Evolutionary conservation across 768 basidiomycete species (phyloP), one percentile per base, ranked within the genome.

Genomic region (Hygrocybe coccinea): DNA sequence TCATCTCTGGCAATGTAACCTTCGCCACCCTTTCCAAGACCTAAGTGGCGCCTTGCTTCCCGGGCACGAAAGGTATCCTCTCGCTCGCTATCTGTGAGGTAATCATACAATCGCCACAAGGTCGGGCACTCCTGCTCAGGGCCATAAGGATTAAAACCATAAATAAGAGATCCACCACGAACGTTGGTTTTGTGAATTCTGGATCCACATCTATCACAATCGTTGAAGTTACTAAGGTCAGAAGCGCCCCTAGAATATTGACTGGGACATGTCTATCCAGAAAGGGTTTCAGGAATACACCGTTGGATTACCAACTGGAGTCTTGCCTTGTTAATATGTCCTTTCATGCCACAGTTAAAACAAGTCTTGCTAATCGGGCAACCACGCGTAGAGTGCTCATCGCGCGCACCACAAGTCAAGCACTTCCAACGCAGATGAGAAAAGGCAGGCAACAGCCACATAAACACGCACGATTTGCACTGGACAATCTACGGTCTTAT

Each of bases 301-400:
- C 10, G 2, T 22, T 22, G 11, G 2, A 17, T 43, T 29, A 29
- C 5, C 19, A 44, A 12, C 10, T 33, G 19, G 4, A 8, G 11
- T 67, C 79, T 48, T 60, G 88, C 89, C 55, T 73, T 76, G 59
- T 79, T 87, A 53, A 90, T 80, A 64, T 91, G 89, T 1, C 90
- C 90, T 65, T 87, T 88, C 87, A 89, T 89, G 14, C 87, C 87
- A 61, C 90, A 92, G 2, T 75, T 79, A 62, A 82, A 91, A 63
- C 90, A 92, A 0, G 79, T 83, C 68, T 91, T 91, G 69, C 82
- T 84, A 57, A 89, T 86, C 2, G 89, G 88, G 69, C 89, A 92
- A 50, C 82, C 82, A 38, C 84, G 76, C 15, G 90, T 90, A 2
- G 77, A 74, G 68, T 92, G 90, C 58, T 91, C 89, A 62, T 91